Evolutionary conservation across 2,329 filamentous ascomycete genomes (phyloP), one percentile per base, ranked within the genome.

Genomic region (Blastomyces silverae): DNA sequence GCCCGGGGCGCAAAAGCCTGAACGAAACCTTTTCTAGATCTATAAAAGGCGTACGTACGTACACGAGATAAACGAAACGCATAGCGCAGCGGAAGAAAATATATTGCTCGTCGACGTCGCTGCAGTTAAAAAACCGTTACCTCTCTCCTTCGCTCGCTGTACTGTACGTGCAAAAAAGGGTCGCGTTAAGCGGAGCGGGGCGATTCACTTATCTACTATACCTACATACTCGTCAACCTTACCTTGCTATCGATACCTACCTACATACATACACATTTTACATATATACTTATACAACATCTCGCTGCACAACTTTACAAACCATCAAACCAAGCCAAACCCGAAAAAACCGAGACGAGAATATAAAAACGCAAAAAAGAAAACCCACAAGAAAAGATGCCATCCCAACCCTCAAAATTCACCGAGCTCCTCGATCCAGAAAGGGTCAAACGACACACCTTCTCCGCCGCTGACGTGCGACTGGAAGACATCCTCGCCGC

Each of bases 401-500:
- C 58, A 57, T 39, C 58, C 58, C 39, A 44, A 48, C 20, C 25
- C 25, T 68, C 67, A n/a, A 53, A 64, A 52, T 68, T 68, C 56
- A 64, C 65, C 46, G 67, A 68, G 46, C 66, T 67, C 34, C 61
- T 68, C 39, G 66, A 65, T 22, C 44, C 64, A 46, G 67, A 67
- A 8, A 42, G 5, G 10, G 20, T 58, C 20, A 28, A 63, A 42
- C 60, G 56, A 31, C 63, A 65, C 28, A 64, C 58, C 22, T 64
- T 61, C 25, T 65, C 66, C 15, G 63, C 63, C 42, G 67, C 66
- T n/a, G 67, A 68, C 46, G 65, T 67, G 3, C 64, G 60, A 28
- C 66, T 68, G 11, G 67, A 68, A 62, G 67, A 68, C 20, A 67
- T 68, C 34, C 67, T 68, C 8, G 67, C 67, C 1, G 64, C 62